Percentiles rank a stretch among this genome's conserved stretches.
Conservation (phyloP, 2,329 filamentous ascomycete species). For the Simplicillium aogashimaense region DNA sequence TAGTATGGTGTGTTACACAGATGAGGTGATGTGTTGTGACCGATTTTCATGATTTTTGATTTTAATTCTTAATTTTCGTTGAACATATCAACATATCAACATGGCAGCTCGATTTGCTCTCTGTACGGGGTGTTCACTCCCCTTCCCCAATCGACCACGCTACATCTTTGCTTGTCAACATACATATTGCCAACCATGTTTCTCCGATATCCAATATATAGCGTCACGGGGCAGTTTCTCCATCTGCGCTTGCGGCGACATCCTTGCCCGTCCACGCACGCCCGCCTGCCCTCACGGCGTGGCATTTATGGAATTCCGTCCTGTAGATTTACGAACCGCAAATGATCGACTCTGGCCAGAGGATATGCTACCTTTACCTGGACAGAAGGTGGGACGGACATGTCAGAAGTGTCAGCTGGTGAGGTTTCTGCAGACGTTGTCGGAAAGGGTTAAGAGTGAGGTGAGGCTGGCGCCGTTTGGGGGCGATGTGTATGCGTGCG, state of each 20-base stretch:
- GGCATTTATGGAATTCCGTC: not conserved
- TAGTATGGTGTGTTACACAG: too few species aligned
- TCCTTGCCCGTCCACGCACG: not conserved
- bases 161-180: conserved; percentile 6
- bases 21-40: too few species aligned
- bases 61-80: too few species aligned
- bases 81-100: too few species aligned
- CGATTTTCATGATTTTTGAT: too few species aligned
- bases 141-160: not conserved
- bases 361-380: not conserved
- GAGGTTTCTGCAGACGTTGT: conserved; percentile 2
- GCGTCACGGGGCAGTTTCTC: not conserved
- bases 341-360: too few species aligned
- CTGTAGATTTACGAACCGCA: too few species aligned
- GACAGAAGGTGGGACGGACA: conserved; percentile 3
- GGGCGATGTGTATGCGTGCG: conserved; percentile 5
- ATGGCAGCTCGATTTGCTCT: too few species aligned
- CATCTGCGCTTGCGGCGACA: conserved; percentile 1
- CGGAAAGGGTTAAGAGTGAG: not conserved
- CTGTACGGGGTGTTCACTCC: too few species aligned
- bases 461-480: not conserved
- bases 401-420: conserved; percentile 6
- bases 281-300: conserved; percentile 1
- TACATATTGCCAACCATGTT: conserved; percentile 5
- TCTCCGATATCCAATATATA: not conserved